Evolutionary conservation across 78 protist species (phyloP).

Genomic region (Ministeria vibrans): DNA sequence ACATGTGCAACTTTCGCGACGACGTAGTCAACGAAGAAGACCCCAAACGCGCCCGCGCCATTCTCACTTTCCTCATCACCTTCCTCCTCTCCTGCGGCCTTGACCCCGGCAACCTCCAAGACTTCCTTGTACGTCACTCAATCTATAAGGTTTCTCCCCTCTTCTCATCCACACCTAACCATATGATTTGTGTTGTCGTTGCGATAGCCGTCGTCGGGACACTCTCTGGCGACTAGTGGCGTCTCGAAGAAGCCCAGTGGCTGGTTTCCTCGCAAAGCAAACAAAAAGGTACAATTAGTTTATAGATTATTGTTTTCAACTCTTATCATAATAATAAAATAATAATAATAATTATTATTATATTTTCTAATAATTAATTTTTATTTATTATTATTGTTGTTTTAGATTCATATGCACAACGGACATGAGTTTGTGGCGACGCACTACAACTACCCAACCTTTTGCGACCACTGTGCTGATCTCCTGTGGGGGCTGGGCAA

Average conservation of each 20-base stretch:
- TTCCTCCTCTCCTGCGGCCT: neutral
- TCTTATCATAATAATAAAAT: too few species aligned
- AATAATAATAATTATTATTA: too few species aligned
- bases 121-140: neutral
- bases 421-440: neutral
- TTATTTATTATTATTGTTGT: too few species aligned
- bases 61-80: neutral
- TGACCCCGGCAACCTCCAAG: neutral
- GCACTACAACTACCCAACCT: neutral
- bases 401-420: too few species aligned
- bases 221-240: too few species aligned
- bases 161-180: too few species aligned
- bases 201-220: too few species aligned
- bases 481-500: slow-evolving; percentile 5
- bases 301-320: too few species aligned
- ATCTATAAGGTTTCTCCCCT: neutral
- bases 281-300: too few species aligned
- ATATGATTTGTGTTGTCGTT: neutral
- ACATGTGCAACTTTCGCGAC: neutral
- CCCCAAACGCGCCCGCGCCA: neutral
- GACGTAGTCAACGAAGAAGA: neutral
- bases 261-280: too few species aligned
- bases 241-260: too few species aligned
- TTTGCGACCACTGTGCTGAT: neutral
- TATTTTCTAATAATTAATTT: too few species aligned